phyloP scores from a whole-genome alignment of 768 basidiomycete genomes.

The Leccinum pellstonianum region DNA sequence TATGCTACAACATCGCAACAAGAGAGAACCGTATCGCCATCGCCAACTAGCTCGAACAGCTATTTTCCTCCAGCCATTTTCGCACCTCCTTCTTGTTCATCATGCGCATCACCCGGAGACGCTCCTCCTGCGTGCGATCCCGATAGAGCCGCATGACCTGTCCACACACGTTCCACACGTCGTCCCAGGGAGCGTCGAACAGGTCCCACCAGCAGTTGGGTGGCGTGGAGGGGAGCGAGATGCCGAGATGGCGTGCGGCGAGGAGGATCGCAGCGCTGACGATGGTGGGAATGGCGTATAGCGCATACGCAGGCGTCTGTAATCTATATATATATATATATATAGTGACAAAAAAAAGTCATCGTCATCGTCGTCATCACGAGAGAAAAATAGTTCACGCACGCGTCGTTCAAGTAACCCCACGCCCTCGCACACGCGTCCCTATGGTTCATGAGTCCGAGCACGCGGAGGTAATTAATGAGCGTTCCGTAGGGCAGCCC shows the following conservation, averaged over 20 bases:
- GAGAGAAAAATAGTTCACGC: conserved; percentile 34
- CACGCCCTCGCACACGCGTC: conserved; percentile 78
- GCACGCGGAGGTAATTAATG: conserved; percentile 88
- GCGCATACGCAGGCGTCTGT: conserved; percentile 89
- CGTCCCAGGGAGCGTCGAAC: conserved; percentile 90
- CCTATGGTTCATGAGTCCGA: conserved; percentile 76
- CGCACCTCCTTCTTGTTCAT: conserved; percentile 78
- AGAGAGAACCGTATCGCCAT: not conserved
- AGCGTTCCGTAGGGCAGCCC: conserved; percentile 92
- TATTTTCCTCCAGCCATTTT: conserved; percentile 73
- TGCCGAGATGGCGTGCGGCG: conserved; percentile 64
- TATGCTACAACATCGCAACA: not conserved
- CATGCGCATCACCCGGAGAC: conserved; percentile 51
- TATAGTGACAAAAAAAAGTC: no score
- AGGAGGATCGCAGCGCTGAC: conserved; percentile 89
- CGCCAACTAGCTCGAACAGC: conserved; percentile 10
- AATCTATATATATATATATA: conserved; percentile 45
- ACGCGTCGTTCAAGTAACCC: conserved; percentile 98
- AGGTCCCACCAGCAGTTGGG: conserved; percentile 89
- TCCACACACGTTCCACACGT: conserved; percentile 84
- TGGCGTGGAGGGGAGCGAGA: conserved; percentile 69
- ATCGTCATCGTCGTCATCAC: not conserved
- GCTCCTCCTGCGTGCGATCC: conserved; percentile 43
- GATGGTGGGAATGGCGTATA: conserved; percentile 87
- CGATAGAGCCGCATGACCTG: conserved; percentile 81